Conservation (phyloP, 2,329 filamentous ascomycete genomes). For the Lachnellula subtilissima region DNA sequence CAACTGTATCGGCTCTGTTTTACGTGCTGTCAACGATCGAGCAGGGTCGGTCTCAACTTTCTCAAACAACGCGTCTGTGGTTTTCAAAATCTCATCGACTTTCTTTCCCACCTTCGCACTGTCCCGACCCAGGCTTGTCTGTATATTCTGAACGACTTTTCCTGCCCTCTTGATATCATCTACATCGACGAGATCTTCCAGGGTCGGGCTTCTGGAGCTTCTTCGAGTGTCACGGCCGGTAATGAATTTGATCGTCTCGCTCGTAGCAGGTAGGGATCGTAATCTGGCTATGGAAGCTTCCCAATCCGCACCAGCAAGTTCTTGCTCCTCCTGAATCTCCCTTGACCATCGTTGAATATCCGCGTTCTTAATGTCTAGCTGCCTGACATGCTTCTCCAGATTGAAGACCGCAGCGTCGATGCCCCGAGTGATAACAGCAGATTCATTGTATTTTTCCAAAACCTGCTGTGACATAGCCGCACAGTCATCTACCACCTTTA, state of each 20-base stretch:
- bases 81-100: conserved; percentile 54
- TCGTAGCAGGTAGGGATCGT: conserved; percentile 57
- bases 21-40: conserved; percentile 52
- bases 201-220: conserved; percentile 47
- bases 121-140: conserved; percentile 55
- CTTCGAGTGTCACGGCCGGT: conserved; percentile 44
- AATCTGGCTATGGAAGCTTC: conserved; percentile 64
- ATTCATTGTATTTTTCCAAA: conserved; percentile 64
- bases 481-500: conserved; percentile 65
- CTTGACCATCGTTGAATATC: conserved; percentile 67
- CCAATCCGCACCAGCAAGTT: conserved; percentile 59
- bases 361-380: conserved; percentile 66
- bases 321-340: conserved; percentile 63
- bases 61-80: conserved; percentile 56
- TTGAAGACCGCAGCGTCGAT: conserved; percentile 84
- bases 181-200: conserved; percentile 72
- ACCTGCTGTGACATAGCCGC: conserved; percentile 57
- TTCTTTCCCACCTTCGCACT: conserved; percentile 57
- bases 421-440: conserved; percentile 71
- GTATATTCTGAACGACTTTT: conserved; percentile 53
- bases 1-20: conserved; percentile 61
- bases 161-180: conserved; percentile 70
- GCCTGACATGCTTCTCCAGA: conserved; percentile 68
- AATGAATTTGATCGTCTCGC: conserved; percentile 63
- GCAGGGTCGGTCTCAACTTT: conserved; percentile 56